These are phyloP conservation scores for Aspergillus hancockii DNA, from an alignment of 495 filamentous ascomycete genomes.

Conservation along the genomic window DNA sequence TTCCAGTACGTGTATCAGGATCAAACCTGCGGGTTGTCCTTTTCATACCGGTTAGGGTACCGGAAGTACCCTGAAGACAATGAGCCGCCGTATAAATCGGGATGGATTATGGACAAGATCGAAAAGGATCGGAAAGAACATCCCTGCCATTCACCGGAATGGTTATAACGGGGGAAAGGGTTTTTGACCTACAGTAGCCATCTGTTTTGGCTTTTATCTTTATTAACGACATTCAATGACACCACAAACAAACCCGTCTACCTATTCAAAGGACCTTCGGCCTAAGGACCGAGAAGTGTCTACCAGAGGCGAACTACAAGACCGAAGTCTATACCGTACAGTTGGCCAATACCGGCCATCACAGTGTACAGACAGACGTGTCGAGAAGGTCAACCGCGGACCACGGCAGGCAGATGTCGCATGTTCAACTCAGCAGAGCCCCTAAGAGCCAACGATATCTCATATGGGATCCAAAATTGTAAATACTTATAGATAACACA, in stretches of 20 bases:
- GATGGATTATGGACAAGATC: conserved; percentile 19
- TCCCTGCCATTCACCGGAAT: conserved; percentile 12
- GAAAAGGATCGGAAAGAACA: conserved; percentile 15
- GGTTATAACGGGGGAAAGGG: not conserved
- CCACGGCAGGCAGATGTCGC: not conserved
- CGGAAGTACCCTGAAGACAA: conserved; percentile 10
- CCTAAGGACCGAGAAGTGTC: not conserved
- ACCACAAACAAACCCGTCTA: not conserved
- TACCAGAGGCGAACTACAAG: not conserved
- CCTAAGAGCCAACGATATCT: not conserved
- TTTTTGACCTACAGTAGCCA: not conserved
- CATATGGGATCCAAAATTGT: not conserved
- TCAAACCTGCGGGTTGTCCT: conserved; percentile 15
- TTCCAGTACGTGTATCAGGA: conserved; percentile 24
- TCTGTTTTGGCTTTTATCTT: not conserved
- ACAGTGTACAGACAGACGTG: not conserved
- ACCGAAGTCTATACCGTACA: not conserved
- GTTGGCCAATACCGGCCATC: not conserved
- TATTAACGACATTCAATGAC: not conserved
- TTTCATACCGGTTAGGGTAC: conserved; percentile 13
- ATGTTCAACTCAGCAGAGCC: not conserved
- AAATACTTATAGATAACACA: not conserved
- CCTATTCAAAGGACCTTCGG: not conserved
- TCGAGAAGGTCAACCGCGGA: not conserved
- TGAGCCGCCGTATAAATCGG: conserved; percentile 10